Conservation (phyloP, 2,329 filamentous ascomycete genomes). For the Annulohypoxylon truncatum region DNA sequence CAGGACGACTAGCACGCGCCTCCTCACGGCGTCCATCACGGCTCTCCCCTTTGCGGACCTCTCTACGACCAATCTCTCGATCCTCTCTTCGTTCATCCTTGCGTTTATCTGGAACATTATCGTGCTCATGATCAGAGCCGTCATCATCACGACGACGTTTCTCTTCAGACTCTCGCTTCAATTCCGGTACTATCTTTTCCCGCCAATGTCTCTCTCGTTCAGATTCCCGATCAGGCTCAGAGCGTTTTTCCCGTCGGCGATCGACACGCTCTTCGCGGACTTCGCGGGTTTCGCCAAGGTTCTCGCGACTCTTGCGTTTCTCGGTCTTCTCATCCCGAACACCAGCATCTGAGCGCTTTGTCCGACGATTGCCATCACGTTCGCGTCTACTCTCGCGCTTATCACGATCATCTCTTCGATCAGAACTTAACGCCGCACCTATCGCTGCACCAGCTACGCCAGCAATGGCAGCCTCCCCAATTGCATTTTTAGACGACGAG, state of each 20-base stretch:
- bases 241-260: slow-evolving; percentile 37
- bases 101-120: slow-evolving; percentile 40
- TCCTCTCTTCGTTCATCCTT: slow-evolving; percentile 42
- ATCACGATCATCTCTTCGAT: slow-evolving; percentile 48
- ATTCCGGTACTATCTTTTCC: slow-evolving; percentile 37
- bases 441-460: slow-evolving; percentile 62
- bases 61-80: slow-evolving; percentile 47
- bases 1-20: slow-evolving; percentile 37
- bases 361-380: slow-evolving; percentile 51
- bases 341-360: slow-evolving; percentile 38
- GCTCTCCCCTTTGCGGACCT: slow-evolving; percentile 43
- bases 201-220: slow-evolving; percentile 40
- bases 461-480: slow-evolving; percentile 60
- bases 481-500: slow-evolving; percentile 54
- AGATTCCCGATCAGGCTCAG: slow-evolving; percentile 33
- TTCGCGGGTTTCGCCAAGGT: slow-evolving; percentile 39
- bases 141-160: slow-evolving; percentile 43
- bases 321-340: slow-evolving; percentile 41
- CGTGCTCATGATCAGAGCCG: slow-evolving; percentile 48
- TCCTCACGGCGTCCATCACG: slow-evolving; percentile 22
- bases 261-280: slow-evolving; percentile 23
- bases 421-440: slow-evolving; percentile 59
- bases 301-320: slow-evolving; percentile 45
- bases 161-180: slow-evolving; percentile 38
- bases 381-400: slow-evolving; percentile 48